Base-by-base conservation (phyloP, 768 basidiomycete genomes). In the Boletus sp. region DNA sequence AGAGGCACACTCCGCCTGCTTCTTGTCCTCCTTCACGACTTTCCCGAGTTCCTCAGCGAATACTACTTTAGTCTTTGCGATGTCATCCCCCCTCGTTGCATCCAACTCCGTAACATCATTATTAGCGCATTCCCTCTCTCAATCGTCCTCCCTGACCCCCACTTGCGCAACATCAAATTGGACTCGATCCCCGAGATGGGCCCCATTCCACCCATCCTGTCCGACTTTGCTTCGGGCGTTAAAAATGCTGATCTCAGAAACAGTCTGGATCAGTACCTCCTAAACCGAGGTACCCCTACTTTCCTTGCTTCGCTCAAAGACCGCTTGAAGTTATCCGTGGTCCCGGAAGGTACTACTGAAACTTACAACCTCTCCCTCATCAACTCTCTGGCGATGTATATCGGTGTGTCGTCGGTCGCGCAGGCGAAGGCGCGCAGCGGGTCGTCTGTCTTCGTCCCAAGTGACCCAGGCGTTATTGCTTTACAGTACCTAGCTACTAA, bases 31-130 rank as follows among this genome's bases (percentile, higher is more conserved):
- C 83, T 99, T 19, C 95, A 99, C 72, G 97, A 98, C 73, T 98
- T 98, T 79, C 97, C 97, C 47, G 97, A 98, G 57, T 98, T 98
- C 78, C 79, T 98, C 57, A 92, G 88, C 70, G 93, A 95, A 75
- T 93, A 95, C 70, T 96, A 98, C 73, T 95, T 96, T 75, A 88
- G 92, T 40, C 84, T 99, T 32, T 93, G 93, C 66, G 96, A 98
- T 59, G 88, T 83, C 56, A 91, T 99, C 57, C 97, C 97, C 43
- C 79, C 87, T 27, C 84, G 88, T 58, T 98, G 95, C 80, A 86
- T 96, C 54, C 97, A 99, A 72, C 82, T 98, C 50, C 88, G 94
- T 62, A 99, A 99, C 75, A 86, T 99, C 74, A 85, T 99, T 57
- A 85, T 98, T 59, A 90, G 91, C 69, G 96, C 97, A 29, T 98